Conservation (phyloP, 2,329 filamentous ascomycete genomes). For the Stromatinia cepivora region DNA sequence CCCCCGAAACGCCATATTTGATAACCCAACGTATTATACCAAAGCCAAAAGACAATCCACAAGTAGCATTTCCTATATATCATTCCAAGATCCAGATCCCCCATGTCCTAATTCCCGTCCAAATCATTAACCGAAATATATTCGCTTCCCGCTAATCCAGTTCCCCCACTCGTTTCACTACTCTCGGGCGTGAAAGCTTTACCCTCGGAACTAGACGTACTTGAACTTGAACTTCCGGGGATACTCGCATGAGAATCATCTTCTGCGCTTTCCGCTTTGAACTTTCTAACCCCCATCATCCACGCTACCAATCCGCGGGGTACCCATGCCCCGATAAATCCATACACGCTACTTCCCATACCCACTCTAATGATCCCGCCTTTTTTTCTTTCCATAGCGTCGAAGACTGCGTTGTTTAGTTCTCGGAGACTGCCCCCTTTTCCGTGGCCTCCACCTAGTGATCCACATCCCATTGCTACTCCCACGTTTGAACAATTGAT, state of each 20-base stretch:
- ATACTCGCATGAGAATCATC: conserved; percentile 13
- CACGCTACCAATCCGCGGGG: conserved; percentile 78
- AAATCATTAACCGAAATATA: conserved; percentile 33
- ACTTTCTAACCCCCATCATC: conserved; percentile 81
- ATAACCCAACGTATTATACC: neutral
- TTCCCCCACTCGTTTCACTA: conserved; percentile 23
- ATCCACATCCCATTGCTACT: conserved; percentile 33
- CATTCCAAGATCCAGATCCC: neutral
- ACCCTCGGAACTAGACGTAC: conserved; percentile 21
- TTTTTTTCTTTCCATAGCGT: conserved; percentile 64
- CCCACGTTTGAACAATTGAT: conserved; percentile 43
- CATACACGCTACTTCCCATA: conserved; percentile 80
- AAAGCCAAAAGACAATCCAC: neutral
- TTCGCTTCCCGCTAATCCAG: conserved; percentile 33
- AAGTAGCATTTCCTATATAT: neutral
- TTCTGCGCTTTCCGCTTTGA: conserved; percentile 36
- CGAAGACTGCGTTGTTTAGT: conserved; percentile 85
- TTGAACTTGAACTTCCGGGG: conserved; percentile 5
- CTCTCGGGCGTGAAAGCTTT: conserved; percentile 29
- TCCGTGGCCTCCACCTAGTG: conserved; percentile 48
- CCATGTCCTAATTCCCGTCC: neutral
- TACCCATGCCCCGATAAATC: conserved; percentile 78
- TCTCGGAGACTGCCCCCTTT: conserved; percentile 66
- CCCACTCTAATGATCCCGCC: conserved; percentile 74
- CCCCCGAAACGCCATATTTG: neutral